Evolutionary conservation across 1,284 basidiomycete genomes (phyloP), one percentile per base, ranked within the genome.

Genomic region (Chiua sp.): DNA sequence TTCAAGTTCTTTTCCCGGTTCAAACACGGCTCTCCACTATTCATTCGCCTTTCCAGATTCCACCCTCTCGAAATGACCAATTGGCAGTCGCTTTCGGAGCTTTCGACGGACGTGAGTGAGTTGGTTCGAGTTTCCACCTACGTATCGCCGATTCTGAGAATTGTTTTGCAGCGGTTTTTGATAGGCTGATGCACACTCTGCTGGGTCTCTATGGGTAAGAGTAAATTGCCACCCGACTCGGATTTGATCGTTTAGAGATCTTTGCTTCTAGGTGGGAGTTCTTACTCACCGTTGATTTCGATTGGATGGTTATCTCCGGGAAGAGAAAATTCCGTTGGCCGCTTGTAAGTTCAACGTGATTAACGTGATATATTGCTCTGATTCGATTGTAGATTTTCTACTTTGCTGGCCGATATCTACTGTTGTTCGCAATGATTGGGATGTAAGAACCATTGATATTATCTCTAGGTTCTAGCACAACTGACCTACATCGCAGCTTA

Each of bases 291-390:
- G 61, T 74, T 18, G 62, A 72, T 53, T 73, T 73, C 44, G 72
- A 73, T 42, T 73, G 70, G 72, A 63, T 63, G 1, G 51, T 77
- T 30, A 44, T 74, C 44, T 72, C 60, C 4, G 72, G 72, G 7
- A 74, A 64, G 56, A 76, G 57, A 39, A 66, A 64, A 46, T 74
- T 74, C 55, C 70, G 74, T 28, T 74, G 75, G 72, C 72, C 75
- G 7, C 57, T 77, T 56, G 72, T 68, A 42, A 48, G 70, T 53
- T 39, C 18, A 23, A n/a, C n/a, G 7, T 18, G 20, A 30, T 2
- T 5, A 18, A 51, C 39, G 26, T 16, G 26, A 44, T 16, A 44
- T n/a, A 2, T n/a, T 23, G 23, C 12, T 39, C 33, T 50, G 32
- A 62, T 18, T 22, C 8, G 3, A 16, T 46, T 39, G 3, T 42